A percentile compares a stretch with the other conserved stretches of the same genome.
Conservation (phyloP, 2,329 filamentous ascomycete genomes). For the Aaosphaeria arxii region DNA sequence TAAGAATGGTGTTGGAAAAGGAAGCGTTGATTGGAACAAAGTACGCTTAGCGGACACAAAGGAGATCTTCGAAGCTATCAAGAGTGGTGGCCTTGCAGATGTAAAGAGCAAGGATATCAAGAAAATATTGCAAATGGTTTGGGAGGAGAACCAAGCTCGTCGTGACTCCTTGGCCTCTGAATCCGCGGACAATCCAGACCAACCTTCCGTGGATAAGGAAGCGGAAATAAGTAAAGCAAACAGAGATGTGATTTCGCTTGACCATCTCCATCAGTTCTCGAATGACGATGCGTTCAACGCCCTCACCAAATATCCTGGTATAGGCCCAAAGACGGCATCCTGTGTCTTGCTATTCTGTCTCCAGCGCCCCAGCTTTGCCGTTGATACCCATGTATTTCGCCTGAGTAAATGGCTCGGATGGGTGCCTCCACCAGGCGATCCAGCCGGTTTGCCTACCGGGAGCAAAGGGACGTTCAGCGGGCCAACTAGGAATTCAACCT, state of each 20-base stretch:
- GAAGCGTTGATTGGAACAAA: slow-evolving; percentile 72
- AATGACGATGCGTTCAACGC: slow-evolving; percentile 57
- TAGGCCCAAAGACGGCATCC: slow-evolving; percentile 64
- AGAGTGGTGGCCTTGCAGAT: slow-evolving; percentile 66
- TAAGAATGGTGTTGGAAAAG: slow-evolving; percentile 62
- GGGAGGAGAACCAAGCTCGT: slow-evolving; percentile 63
- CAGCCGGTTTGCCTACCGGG: slow-evolving; percentile 25
- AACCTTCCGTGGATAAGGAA: slow-evolving; percentile 51
- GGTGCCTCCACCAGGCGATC: slow-evolving; percentile 49
- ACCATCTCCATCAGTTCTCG: slow-evolving; percentile 56
- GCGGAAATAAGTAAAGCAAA: slow-evolving; percentile 57
- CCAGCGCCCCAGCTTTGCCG: slow-evolving; percentile 61
- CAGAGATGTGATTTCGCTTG: slow-evolving; percentile 61
- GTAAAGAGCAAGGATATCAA: slow-evolving; percentile 73
- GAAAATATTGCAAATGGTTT: slow-evolving; percentile 67
- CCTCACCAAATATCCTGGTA: slow-evolving; percentile 59
- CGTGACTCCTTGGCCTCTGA: slow-evolving; percentile 44
- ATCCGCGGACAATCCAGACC: slow-evolving; percentile 39
- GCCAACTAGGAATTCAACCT: slow-evolving; percentile 52
- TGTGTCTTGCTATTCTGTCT: slow-evolving; percentile 65
- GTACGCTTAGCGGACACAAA: slow-evolving; percentile 58
- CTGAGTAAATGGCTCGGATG: slow-evolving; percentile 61
- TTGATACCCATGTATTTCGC: slow-evolving; percentile 66
- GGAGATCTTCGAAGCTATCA: slow-evolving; percentile 68
- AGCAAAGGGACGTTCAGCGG: slow-evolving; percentile 42